Percentiles rank a stretch among this genome's conserved stretches.
Evolutionary conservation across 495 filamentous ascomycete genomes (phyloP).

Genomic region (Trichocladium uniseriatum): DNA sequence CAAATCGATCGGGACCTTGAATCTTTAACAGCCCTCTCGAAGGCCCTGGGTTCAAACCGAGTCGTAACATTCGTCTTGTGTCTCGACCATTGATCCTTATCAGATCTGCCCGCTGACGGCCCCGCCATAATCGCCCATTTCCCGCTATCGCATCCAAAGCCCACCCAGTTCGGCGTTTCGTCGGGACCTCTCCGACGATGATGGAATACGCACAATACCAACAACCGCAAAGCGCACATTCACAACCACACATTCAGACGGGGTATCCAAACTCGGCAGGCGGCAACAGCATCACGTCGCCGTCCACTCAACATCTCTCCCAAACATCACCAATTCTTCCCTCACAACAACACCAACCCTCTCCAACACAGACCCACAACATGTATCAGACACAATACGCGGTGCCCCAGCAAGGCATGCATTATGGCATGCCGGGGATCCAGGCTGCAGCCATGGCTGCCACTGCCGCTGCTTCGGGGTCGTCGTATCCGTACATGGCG

Average conservation of each 20-base stretch:
- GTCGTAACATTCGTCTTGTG: slow-evolving; percentile 13
- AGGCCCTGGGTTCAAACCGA: slow-evolving; percentile 11
- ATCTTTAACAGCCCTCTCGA: slow-evolving; percentile 20
- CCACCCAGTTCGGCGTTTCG: slow-evolving; percentile 12
- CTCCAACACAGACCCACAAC: slow-evolving; percentile 45
- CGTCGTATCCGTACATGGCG: slow-evolving; percentile 48
- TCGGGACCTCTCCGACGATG: slow-evolving; percentile 35
- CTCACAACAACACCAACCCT: slow-evolving; percentile 46
- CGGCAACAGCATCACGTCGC: slow-evolving; percentile 53
- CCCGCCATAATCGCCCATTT: slow-evolving; percentile 6
- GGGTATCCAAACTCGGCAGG: slow-evolving; percentile 45
- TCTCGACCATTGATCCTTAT: slow-evolving; percentile 6
- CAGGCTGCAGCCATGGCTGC: slow-evolving; percentile 63
- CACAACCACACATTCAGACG: slow-evolving; percentile 29
- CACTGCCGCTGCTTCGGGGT: slow-evolving; percentile 58
- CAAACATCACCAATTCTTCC: slow-evolving; percentile 56
- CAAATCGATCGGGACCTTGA: slow-evolving; percentile 22
- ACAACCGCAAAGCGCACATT: slow-evolving; percentile 50
- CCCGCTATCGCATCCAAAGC: neutral
- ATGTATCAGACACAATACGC: slow-evolving; percentile 53
- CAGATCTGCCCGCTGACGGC: slow-evolving; percentile 13
- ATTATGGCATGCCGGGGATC: slow-evolving; percentile 50
- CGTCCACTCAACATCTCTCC: slow-evolving; percentile 46
- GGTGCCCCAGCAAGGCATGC: slow-evolving; percentile 48
- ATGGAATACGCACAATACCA: slow-evolving; percentile 66